Percentiles rank a stretch among this genome's conserved stretches.
These are phyloP conservation scores for Phyllosticta citribraziliensis DNA, from an alignment of 2,329 filamentous ascomycete genomes.

Conservation along the genomic window DNA sequence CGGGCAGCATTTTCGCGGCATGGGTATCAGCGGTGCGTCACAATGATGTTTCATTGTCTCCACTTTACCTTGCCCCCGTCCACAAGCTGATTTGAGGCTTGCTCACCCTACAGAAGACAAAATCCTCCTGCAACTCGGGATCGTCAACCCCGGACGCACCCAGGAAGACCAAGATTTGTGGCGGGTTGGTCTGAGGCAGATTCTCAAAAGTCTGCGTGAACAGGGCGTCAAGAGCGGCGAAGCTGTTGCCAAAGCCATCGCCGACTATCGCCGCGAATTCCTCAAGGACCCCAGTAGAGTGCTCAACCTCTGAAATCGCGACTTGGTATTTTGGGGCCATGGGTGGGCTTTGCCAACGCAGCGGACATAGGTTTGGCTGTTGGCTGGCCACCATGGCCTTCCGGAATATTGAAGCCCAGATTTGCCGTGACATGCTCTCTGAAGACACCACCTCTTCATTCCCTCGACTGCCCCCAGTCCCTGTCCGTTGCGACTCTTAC, in stretches of 20 bases:
- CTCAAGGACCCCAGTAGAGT: conserved; percentile 23
- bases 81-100: conserved; percentile 28
- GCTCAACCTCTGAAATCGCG: neutral
- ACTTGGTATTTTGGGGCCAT: neutral
- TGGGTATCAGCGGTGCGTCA: conserved; percentile 66
- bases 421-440: conserved; percentile 5
- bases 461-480: neutral
- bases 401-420: neutral
- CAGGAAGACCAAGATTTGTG: conserved; percentile 48
- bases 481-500: neutral
- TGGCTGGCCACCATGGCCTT: neutral
- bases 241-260: conserved; percentile 29
- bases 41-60: conserved; percentile 9
- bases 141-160: conserved; percentile 50
- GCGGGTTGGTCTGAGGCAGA: conserved; percentile 27
- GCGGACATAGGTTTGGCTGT: neutral
- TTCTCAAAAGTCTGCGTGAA: conserved; percentile 28
- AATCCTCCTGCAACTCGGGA: conserved; percentile 62
- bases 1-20: conserved; percentile 69
- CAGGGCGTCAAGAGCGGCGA: conserved; percentile 28
- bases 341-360: neutral
- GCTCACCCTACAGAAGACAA: conserved; percentile 50
- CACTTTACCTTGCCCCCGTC: conserved; percentile 6
- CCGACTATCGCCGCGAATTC: conserved; percentile 30
- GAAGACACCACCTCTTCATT: conserved; percentile 1